phyloP scores from a whole-genome alignment of 495 filamentous ascomycete species.

The Lentithecium fluviatile region DNA sequence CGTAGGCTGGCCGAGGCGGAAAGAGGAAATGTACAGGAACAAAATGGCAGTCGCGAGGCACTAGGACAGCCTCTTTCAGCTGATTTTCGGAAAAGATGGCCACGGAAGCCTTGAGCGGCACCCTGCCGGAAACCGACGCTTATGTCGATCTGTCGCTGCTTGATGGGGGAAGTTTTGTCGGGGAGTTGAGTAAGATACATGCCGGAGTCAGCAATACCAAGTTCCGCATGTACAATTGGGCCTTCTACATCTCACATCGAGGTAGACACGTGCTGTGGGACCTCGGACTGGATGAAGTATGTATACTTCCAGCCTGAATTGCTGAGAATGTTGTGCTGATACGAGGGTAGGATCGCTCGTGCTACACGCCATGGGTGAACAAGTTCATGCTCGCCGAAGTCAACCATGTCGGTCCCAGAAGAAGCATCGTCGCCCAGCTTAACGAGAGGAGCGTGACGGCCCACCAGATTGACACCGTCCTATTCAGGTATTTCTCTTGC shows the following conservation, averaged over 20 bases:
- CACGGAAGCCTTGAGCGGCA: conserved; percentile 8
- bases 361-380: conserved; percentile 33
- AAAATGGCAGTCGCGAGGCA: conserved; percentile 12
- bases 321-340: neutral
- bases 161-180: conserved; percentile 32
- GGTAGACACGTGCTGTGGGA: conserved; percentile 33
- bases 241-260: conserved; percentile 28
- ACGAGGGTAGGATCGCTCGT: conserved; percentile 20
- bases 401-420: conserved; percentile 32
- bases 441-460: conserved; percentile 14
- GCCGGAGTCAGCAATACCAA: conserved; percentile 15
- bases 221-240: conserved; percentile 35
- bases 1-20: neutral
- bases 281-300: conserved; percentile 26
- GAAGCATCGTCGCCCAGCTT: conserved; percentile 21
- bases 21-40: neutral
- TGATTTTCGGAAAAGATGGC: conserved; percentile 18
- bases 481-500: conserved; percentile 26
- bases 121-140: conserved; percentile 25
- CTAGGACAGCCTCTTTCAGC: conserved; percentile 1
- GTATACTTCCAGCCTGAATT: conserved; percentile 5
- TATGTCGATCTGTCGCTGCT: conserved; percentile 25
- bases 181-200: conserved; percentile 22
- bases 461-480: conserved; percentile 25
- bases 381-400: conserved; percentile 21